Conservation (phyloP, 148 eudicot genomes). For the Rhododendron ferrugineum region DNA sequence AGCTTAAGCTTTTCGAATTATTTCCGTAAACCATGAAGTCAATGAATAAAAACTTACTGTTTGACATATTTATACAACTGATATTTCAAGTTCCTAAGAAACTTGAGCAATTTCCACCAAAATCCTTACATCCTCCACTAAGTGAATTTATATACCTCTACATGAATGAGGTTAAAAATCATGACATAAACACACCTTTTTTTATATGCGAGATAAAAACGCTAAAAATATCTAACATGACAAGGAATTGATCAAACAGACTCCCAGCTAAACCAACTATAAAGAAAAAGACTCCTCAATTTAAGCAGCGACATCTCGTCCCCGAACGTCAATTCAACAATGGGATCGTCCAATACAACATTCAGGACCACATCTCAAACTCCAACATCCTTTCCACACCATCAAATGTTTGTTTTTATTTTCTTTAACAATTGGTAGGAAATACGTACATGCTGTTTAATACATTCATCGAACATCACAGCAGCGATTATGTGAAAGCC, state of each 20-base stretch:
- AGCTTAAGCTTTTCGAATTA: not conserved
- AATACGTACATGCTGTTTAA: not conserved
- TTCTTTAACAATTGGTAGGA: not conserved
- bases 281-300: not conserved
- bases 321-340: not conserved
- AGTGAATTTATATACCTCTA: not conserved
- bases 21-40: not conserved
- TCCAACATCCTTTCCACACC: not conserved
- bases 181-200: not conserved
- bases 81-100: not conserved
- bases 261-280: not conserved
- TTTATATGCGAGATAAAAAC: not conserved
- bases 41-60: not conserved
- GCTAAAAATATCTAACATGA: not conserved
- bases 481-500: not conserved
- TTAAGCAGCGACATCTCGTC: not conserved
- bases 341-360: not conserved
- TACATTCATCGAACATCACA: not conserved
- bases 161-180: not conserved
- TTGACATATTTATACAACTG: not conserved
- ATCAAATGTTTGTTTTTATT: not conserved
- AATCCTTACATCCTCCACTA: not conserved
- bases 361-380: slow-evolving; percentile 3
- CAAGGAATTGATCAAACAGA: not conserved
- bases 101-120: not conserved